Base-by-base conservation (phyloP, 805 yeast genomes). In the Sugiyamaella qingdaonensis region DNA sequence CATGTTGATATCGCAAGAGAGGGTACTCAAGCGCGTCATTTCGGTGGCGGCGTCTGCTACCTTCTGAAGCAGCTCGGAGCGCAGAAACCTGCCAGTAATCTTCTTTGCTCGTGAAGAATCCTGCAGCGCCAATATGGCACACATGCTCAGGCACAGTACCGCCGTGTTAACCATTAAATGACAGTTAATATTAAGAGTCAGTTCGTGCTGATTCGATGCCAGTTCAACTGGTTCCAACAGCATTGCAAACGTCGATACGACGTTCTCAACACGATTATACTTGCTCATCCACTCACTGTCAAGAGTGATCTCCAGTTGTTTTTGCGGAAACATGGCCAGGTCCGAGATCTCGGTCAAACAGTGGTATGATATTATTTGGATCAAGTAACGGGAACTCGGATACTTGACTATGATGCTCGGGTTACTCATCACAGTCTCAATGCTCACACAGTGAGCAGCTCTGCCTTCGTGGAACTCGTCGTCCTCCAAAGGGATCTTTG, bases 401-500 rank as follows among this genome's bases (percentile, higher is more conserved):
- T 46, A 46, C 16, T 35, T 29, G 16, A 14, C 46, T 11, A 54
- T 18, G 14, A 54, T 33, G 29, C 53, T 55, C 1, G 58, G 58
- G 16, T 37, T 39, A 18, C 41, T 48, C 10, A 48, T 36, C n/a
- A 48, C 29, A 29, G 14, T 35, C 10, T 52, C 55, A n/a, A 58
- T 36, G 14, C 52, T 19, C 32, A 55, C 33, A 27, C 48, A 21
- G 2, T 45, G 49, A 4, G 44, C 53, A 4, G 57, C 34, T 7
- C 19, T 35, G 16, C 63, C 62, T 11, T 46, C 16, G 35, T 49
- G 24, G 33, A 54, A 57, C 14, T 50, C 53, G 37, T 49, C 55
- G 42, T 65, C 70, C 41, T 59, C 58, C 35, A 61, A 16, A 1
- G 70, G 69, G 35, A 67, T 41, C 21, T 58, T 53, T 2, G 64